Conservation (phyloP, 805 yeast species). For the Metschnikowia gruessii region DNA sequence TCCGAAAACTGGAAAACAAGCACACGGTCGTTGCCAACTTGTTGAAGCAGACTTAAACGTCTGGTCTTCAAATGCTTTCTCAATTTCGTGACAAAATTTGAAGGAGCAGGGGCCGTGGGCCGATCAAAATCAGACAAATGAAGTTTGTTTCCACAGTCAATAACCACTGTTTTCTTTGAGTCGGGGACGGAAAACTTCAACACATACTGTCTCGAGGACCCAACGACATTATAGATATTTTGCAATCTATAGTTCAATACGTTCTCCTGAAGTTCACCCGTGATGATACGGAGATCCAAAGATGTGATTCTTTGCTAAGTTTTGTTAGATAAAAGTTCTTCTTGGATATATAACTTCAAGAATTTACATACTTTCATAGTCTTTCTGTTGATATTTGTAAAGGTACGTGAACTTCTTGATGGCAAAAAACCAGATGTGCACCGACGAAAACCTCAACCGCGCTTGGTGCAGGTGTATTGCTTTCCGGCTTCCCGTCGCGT, state of each 20-base stretch:
- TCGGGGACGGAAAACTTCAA: constrained; percentile 82
- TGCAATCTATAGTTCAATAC: constrained; percentile 69
- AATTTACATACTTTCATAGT: neutral
- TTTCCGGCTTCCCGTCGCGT: too few relatives aligned
- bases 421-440: neutral
- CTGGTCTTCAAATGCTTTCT: constrained; percentile 84
- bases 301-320: constrained; percentile 79
- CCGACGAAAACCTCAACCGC: neutral
- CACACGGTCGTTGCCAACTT: constrained; percentile 79
- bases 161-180: constrained; percentile 67
- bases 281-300: constrained; percentile 70
- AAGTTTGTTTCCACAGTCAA: constrained; percentile 83
- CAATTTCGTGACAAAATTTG: constrained; percentile 79
- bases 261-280: constrained; percentile 58
- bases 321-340: neutral
- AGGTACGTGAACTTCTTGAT: neutral
- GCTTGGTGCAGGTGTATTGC: too few relatives aligned
- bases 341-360: too few relatives aligned
- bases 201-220: constrained; percentile 68
- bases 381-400: neutral
- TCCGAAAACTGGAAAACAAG: constrained; percentile 82
- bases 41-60: constrained; percentile 68
- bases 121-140: constrained; percentile 80
- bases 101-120: constrained; percentile 76
- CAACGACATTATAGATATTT: constrained; percentile 78